Evolutionary conservation across 495 filamentous ascomycete genomes (phyloP).

Genomic region (Alectoria sarmentosa): DNA sequence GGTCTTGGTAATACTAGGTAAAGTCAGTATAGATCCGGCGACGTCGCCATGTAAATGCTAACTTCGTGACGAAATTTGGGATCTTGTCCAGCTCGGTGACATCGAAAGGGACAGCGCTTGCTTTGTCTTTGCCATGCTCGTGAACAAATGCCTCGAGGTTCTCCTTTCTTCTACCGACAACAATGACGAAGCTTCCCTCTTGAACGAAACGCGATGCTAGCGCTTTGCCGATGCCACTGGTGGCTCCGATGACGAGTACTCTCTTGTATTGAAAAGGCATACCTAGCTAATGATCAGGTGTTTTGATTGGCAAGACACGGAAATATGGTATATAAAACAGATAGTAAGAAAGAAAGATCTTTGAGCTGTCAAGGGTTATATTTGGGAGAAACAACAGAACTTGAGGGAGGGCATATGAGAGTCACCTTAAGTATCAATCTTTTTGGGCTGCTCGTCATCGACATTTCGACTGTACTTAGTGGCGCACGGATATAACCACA

Average conservation of each 20-base stretch:
- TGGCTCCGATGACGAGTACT: constrained; percentile 64
- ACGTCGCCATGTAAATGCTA: background rate
- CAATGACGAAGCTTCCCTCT: constrained; percentile 53
- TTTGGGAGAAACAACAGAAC: background rate
- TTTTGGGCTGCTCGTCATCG: background rate
- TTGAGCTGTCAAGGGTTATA: background rate
- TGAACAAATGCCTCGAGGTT: constrained; percentile 55
- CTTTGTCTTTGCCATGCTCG: constrained; percentile 51
- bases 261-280: constrained; percentile 61
- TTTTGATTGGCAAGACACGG: background rate
- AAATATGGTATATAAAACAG: background rate
- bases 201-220: constrained; percentile 56
- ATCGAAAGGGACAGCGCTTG: constrained; percentile 50
- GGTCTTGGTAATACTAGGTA: constrained; percentile 42
- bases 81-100: constrained; percentile 56
- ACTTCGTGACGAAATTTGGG: constrained; percentile 47
- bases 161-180: constrained; percentile 58
- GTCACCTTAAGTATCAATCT: too few relatives aligned
- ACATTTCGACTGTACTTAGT: background rate
- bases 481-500: constrained; percentile 2
- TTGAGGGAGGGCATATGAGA: background rate
- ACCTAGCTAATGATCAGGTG: background rate
- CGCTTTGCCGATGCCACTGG: constrained; percentile 61
- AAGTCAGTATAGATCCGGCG: background rate
- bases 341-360: background rate